Evolutionary conservation across 257 asterid genomes (phyloP), one percentile per base, ranked within the genome.

Genomic region (Gentiana straminea): DNA sequence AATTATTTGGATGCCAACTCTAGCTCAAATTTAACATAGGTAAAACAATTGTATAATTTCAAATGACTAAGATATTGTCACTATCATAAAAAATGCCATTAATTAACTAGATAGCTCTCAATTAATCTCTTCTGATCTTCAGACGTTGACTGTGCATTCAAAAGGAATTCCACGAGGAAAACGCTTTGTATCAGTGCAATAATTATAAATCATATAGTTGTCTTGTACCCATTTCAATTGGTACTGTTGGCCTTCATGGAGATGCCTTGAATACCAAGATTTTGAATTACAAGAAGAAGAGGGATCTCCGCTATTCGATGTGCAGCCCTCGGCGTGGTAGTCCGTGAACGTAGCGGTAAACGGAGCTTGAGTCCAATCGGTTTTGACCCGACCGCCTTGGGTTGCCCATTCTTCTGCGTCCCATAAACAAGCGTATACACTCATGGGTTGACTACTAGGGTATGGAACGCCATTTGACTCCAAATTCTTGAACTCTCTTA

Each of bases 181-280:
- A 24, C 66, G 51, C n/a, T 5, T 62, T 52, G 50, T 34, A 36
- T 62, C 66, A 5, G 66, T 41, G 47, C 66, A 62, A 48, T 62
- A 62, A 47, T 62, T 52, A 51, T 62, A 62, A 45, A 62, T 52
- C 66, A 62, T 62, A 58, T 62, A 62, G 13, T 62, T 62, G 52
- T 62, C 34, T 34, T 62, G 66, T 4, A 44, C 66, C 66, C 66
- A 62, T 43, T 36, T 62, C 51, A 57, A 13, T 10, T 57, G 46
- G 46, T 10, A 7, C 5, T 41, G 46, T 41, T 41, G 9, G 9
- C 9, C 46, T 41, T 7, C 5, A 4, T 41, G 6, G 9, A 41
- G 46, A 7, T 41, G 46, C 46, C 9, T 41, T 7, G 9, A 10
- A 41, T 39, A 32, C 66, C 66, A 62, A 12, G 66, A 52, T 7